Evolutionary conservation across 2,329 filamentous ascomycete species (phyloP).

Genomic region (Byssoonygena ceratinophila): DNA sequence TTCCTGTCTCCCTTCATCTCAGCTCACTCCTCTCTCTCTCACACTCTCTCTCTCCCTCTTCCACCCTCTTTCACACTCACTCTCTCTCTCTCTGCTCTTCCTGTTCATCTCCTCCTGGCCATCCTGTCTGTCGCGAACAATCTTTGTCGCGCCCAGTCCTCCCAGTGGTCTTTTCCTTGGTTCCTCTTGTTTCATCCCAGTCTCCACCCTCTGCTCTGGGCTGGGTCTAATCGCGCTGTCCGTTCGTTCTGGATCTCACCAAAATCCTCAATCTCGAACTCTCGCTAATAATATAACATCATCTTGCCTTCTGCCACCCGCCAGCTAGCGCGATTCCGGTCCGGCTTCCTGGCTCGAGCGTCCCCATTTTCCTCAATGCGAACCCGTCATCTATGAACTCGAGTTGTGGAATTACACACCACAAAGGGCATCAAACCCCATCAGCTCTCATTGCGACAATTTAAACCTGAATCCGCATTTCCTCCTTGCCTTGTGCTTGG

Average conservation of each 20-base stretch:
- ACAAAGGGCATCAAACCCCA: neutral
- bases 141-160: neutral
- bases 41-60: neutral
- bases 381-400: neutral
- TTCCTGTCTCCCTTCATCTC: neutral
- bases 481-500: neutral
- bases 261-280: constrained; percentile 6
- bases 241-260: constrained; percentile 10
- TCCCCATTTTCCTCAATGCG: neutral
- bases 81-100: neutral
- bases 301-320: neutral
- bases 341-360: neutral
- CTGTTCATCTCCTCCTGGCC: neutral
- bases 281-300: neutral
- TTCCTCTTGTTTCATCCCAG: constrained; percentile 6
- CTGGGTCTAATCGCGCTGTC: constrained; percentile 7
- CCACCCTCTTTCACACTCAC: neutral
- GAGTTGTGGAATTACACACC: neutral
- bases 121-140: neutral
- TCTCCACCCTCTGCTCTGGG: constrained; percentile 10
- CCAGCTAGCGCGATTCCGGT: neutral
- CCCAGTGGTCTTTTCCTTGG: neutral
- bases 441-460: neutral
- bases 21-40: neutral
- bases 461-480: neutral